phyloP scores from a whole-genome alignment of 129 eudicot genomes.

The Flaveria trinervia region DNA sequence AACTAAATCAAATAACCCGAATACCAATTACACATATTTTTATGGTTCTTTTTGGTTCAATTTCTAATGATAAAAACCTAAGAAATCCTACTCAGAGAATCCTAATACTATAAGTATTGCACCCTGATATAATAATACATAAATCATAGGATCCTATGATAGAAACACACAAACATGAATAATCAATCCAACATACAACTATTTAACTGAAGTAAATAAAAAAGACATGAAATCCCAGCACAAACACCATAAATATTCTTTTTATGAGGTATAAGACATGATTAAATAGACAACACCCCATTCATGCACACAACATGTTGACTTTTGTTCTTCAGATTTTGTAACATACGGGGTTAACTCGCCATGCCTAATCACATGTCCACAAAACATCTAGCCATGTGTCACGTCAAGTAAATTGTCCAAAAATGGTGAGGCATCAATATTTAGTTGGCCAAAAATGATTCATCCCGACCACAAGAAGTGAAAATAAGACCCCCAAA shows the following conservation, averaged over 20 bases:
- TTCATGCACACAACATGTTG: conserved; percentile 42
- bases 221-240: not conserved
- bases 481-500: conserved; percentile 77
- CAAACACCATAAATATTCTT: not conserved
- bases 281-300: conserved; percentile 64
- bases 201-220: too few species aligned
- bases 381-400: conserved; percentile 60
- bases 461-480: conserved; percentile 27
- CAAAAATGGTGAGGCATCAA: conserved; percentile 69
- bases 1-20: too few species aligned
- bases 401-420: conserved; percentile 67
- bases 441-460: too few species aligned
- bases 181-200: too few species aligned
- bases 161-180: too few species aligned
- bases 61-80: too few species aligned
- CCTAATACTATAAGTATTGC: too few species aligned
- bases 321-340: conserved; percentile 35
- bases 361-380: conserved; percentile 71
- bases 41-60: too few species aligned
- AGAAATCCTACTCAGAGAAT: too few species aligned
- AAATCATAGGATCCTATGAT: too few species aligned
- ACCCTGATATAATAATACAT: too few species aligned
- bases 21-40: too few species aligned
- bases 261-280: conserved; percentile 53
- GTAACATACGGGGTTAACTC: conserved; percentile 30